These are phyloP conservation scores for Penicillium sp. DNA, from an alignment of 2,329 filamentous ascomycete species.

Conservation along the genomic window DNA sequence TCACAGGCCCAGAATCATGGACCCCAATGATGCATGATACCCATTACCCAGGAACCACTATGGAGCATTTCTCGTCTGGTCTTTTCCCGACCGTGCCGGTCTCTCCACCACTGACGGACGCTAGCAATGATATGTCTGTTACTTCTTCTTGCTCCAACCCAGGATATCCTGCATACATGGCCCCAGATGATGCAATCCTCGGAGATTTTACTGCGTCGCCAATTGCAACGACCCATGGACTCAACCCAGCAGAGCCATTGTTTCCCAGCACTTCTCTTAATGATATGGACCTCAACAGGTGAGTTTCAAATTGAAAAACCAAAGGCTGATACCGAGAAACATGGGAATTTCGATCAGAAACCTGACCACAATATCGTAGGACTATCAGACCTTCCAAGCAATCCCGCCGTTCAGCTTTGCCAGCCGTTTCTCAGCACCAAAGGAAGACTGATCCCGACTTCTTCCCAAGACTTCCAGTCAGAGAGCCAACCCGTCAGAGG, in stretches of 20 bases:
- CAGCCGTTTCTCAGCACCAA: constrained; percentile 30
- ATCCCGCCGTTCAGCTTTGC: constrained; percentile 38
- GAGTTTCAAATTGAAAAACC: constrained; percentile 17
- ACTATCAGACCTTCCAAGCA: constrained; percentile 43
- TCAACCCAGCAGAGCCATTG: constrained; percentile 41
- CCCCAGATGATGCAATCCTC: constrained; percentile 40
- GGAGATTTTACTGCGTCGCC: constrained; percentile 38
- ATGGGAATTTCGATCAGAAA: constrained; percentile 2
- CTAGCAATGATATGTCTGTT: constrained; percentile 43
- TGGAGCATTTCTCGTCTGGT: constrained; percentile 38
- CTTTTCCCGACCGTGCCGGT: constrained; percentile 42
- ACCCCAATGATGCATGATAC: constrained; percentile 38
- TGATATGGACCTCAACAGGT: constrained; percentile 45
- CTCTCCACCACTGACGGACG: constrained; percentile 45
- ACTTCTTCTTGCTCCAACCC: constrained; percentile 42
- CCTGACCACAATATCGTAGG: constrained; percentile 27
- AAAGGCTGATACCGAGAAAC: background rate
- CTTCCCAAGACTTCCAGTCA: constrained; percentile 36
- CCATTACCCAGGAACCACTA: constrained; percentile 35
- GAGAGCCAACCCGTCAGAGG: constrained; percentile 35
- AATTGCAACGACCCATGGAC: constrained; percentile 32
- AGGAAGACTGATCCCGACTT: constrained; percentile 39
- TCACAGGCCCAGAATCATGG: constrained; percentile 35
- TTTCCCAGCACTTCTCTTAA: constrained; percentile 42
- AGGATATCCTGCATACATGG: constrained; percentile 40